A percentile compares a stretch with the other conserved stretches of the same genome.
Evolutionary conservation across 1,284 basidiomycete species (phyloP).

Genomic region (Earliella scabrosa): DNA sequence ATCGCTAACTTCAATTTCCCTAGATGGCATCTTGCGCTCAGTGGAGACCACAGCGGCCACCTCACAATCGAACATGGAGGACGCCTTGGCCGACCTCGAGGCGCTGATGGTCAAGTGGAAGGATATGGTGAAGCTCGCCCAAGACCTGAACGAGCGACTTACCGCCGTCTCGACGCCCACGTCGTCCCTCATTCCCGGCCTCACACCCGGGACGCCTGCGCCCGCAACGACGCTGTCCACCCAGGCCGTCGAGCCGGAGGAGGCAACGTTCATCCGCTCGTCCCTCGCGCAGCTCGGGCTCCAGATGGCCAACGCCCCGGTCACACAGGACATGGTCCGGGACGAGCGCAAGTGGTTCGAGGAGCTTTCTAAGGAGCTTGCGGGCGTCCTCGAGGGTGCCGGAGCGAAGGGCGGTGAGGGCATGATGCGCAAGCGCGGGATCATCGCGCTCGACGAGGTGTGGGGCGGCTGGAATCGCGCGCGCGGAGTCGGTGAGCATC

Average conservation of each 20-base stretch:
- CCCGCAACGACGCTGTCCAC: slow-evolving; percentile 17
- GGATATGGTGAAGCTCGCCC: slow-evolving; percentile 91
- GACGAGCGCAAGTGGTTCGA: slow-evolving; percentile 84
- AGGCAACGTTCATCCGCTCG: slow-evolving; percentile 85
- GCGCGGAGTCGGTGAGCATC: slow-evolving; percentile 81
- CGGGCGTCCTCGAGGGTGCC: slow-evolving; percentile 67
- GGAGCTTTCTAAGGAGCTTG: slow-evolving; percentile 86
- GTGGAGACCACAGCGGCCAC: slow-evolving; percentile 73
- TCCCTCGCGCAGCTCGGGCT: slow-evolving; percentile 91
- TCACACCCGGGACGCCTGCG: slow-evolving; percentile 14
- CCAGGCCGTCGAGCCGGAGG: slow-evolving; percentile 63
- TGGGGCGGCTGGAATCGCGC: slow-evolving; percentile 99
- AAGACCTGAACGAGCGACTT: slow-evolving; percentile 85
- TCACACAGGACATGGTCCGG: slow-evolving; percentile 90
- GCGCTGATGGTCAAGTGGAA: slow-evolving; percentile 91
- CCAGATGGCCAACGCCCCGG: slow-evolving; percentile 73
- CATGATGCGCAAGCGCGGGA: slow-evolving; percentile 72
- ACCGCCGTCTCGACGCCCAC: slow-evolving; percentile 54
- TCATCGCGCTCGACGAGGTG: slow-evolving; percentile 91
- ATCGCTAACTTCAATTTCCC: background rate
- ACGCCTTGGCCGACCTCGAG: slow-evolving; percentile 89
- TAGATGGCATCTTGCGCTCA: slow-evolving; percentile 81
- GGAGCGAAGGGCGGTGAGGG: slow-evolving; percentile 43
- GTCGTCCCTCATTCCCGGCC: slow-evolving; percentile 25
- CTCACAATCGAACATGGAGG: slow-evolving; percentile 71